Conservation (phyloP, 345 rosid species). For the Draba incana region DNA sequence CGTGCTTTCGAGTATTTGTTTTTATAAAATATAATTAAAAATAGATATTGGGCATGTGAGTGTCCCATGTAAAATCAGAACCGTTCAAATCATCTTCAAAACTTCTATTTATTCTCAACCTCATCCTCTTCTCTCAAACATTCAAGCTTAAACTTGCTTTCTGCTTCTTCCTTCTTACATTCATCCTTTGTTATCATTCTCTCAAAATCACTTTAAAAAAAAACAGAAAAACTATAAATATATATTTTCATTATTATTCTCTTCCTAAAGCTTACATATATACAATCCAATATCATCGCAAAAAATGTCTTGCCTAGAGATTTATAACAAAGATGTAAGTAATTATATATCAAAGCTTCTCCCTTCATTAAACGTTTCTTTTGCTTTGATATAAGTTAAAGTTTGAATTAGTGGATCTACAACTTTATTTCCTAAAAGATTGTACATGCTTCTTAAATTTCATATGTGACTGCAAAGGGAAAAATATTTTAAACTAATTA, state of each 20-base stretch:
- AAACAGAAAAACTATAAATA: not conserved
- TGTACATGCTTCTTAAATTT: constrained; percentile 11
- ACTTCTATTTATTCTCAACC: constrained; percentile 56
- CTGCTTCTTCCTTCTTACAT: constrained; percentile 31
- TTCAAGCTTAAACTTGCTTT: constrained; percentile 39
- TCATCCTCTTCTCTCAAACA: constrained; percentile 35
- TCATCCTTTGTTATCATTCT: constrained; percentile 30
- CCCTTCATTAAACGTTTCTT: not conserved
- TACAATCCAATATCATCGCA: constrained; percentile 3
- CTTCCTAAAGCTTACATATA: not conserved
- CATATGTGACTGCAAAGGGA: constrained; percentile 8
- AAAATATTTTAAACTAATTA: not conserved
- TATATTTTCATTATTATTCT: constrained; percentile 7
- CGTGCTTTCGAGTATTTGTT: constrained; percentile 23
- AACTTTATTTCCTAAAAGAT: constrained; percentile 4
- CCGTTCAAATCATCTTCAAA: constrained; percentile 48
- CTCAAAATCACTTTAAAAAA: constrained; percentile 19
- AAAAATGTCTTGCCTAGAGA: constrained; percentile 53
- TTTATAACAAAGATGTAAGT: constrained; percentile 58
- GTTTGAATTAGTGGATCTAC: not conserved
- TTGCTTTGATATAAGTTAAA: not conserved
- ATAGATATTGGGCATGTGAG: constrained; percentile 47
- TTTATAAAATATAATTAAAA: constrained; percentile 8
- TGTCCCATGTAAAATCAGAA: constrained; percentile 46
- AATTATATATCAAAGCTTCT: not conserved